Base-by-base conservation (phyloP, 2,329 filamentous ascomycete species). In the Tympanopsis confertula region DNA sequence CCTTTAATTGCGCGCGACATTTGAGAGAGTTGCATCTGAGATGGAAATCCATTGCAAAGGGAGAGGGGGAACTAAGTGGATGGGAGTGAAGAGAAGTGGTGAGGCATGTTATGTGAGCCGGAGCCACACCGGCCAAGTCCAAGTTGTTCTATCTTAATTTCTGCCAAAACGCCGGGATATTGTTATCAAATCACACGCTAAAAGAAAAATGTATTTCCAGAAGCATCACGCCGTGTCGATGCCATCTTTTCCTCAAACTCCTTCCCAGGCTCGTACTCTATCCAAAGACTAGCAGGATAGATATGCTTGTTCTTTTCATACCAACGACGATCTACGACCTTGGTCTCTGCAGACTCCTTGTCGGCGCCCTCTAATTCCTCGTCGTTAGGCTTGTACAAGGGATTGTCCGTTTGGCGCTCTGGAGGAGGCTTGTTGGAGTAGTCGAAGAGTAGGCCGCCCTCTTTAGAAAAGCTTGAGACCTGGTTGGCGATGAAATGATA, bases 301-400 rank as follows among this genome's bases (percentile, higher is more conserved):
- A 98, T 96, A 58, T 98, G 91, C 61, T 96, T 98, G 57, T 96
- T 95, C 52, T 80, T 76, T 65, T 95, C 87, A 56, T 95, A 98
- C 91, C 91, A 98, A 42, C 91, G 69, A 42, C 91, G 74, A 62
- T 98, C 89, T 3, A 98, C 89, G 3, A 98, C 88, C 55, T 95
- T 96, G 3, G 89, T 96, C 44, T 83, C 61, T 3, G 72, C 72
- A 1, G 88, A 78, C 48, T 96, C 88, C 43, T 91, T 83, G 29
- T 68, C 59, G 19, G 69, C 78, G 13, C 89, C 89, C 61, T 95
- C 89, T 12, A 80, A 70, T 38, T 69, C 67, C 28, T 60, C 62
- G 35, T 77, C 63, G 35, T 69, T 66, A 13, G 66, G 57, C 3
- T 65, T 55, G 4, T 50, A 46, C 40, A 18, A 35, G 14, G 19